Evolutionary conservation across 805 yeast genomes (phyloP).

Genomic region (Blastobotrys robertii): DNA sequence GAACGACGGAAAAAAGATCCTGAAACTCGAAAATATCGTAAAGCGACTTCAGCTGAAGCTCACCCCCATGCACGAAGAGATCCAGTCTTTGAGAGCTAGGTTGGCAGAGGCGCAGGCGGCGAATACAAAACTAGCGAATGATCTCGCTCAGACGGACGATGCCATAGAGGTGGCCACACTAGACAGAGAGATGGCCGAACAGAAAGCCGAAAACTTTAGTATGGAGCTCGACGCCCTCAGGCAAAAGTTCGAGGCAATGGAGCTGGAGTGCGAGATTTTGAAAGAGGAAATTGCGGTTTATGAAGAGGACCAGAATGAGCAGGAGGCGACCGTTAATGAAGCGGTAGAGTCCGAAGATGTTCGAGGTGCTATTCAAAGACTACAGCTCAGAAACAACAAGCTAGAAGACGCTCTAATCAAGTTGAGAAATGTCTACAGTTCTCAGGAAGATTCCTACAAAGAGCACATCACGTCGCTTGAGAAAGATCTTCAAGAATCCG

Average conservation of each 20-base stretch:
- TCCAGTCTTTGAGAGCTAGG: conserved; percentile 15
- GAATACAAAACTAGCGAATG: conserved; percentile 5
- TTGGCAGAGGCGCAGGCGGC: conserved; percentile 13
- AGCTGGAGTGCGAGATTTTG: conserved; percentile 21
- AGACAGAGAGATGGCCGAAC: conserved; percentile 31
- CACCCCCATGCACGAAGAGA: conserved; percentile 23
- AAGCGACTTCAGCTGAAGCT: conserved; percentile 23
- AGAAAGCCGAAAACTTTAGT: conserved; percentile 18
- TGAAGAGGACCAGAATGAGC: neutral
- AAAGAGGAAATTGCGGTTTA: conserved; percentile 18
- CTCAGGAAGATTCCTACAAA: conserved; percentile 15
- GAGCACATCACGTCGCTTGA: conserved; percentile 14
- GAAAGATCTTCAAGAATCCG: conserved; percentile 11
- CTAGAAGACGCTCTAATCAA: conserved; percentile 36
- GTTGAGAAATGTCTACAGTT: conserved; percentile 23
- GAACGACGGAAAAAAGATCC: conserved; percentile 17
- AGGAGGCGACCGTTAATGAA: neutral
- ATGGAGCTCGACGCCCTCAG: conserved; percentile 18
- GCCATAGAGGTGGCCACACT: conserved; percentile 25
- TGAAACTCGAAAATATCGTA: conserved; percentile 21
- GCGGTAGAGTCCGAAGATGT: neutral
- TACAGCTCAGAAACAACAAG: conserved; percentile 28
- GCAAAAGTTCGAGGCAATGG: conserved; percentile 14
- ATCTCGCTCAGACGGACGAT: conserved; percentile 16
- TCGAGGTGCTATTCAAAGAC: conserved; percentile 1